Evolutionary conservation across 2,329 filamentous ascomycete genomes (phyloP), one percentile per base, ranked within the genome.

Genomic region (Ophiobolus disseminans): DNA sequence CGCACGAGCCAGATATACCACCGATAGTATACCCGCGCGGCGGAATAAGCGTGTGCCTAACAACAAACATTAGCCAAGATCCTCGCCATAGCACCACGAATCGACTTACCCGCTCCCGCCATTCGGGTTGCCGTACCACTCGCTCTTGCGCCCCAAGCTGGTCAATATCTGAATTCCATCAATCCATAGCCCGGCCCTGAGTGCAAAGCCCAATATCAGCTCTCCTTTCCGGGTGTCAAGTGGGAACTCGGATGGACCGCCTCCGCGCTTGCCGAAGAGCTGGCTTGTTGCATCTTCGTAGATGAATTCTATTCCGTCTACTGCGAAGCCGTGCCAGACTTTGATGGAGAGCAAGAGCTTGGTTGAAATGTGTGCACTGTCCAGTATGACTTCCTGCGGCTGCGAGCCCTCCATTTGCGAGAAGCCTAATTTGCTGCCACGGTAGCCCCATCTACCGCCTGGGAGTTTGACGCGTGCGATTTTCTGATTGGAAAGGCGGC

Each of bases 111-210:
- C 85, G 67, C 88, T 88, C 57, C 92, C 92, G 45, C 91, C 91
- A 57, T 80, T 79, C 9, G 86, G 75, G 62, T 96, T 94, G 50
- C 94, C 94, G 78, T 87, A 97, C 52, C 95, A 76, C 45, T 87
- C 85, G 25, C 93, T 97, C 70, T 87, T 89, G 62, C 92, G 84
- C n/a, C 92, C 92, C 51, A 90, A 76, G 64, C 87, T 97, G 1
- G 94, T 97, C 73, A 97, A 77, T 55, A 97, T 87, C 70, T 96
- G 91, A 42, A 97, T 82, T 10, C 87, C 93, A 70, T 97, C 91
- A 58, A 97, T 87, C 85, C 89, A 94, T 50, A 84, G 78, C 17
- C 90, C 91, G 40, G 88, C 86, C 58, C 91, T 82, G 41, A 97
- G 78, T 61, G 88, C 83, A 70, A 99, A 97, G 7, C 94, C 94